These are phyloP conservation scores for Scleroderma bovista DNA, from an alignment of 768 basidiomycete genomes.

Conservation along the genomic window DNA sequence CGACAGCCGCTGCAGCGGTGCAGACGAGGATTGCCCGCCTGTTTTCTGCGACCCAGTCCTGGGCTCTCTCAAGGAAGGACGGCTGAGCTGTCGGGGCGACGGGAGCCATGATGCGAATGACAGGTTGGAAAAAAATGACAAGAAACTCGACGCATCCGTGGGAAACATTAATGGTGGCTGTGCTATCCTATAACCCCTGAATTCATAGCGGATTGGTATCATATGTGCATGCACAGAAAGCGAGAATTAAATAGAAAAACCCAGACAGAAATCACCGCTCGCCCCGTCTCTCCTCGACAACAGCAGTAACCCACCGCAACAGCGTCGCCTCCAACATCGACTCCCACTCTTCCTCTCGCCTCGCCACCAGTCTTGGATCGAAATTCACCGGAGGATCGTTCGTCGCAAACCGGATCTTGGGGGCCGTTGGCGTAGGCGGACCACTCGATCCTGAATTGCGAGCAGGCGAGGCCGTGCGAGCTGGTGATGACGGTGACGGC, in stretches of 20 bases:
- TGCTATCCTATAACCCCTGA: no score
- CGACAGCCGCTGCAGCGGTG: constrained; percentile 64
- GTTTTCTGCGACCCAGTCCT: constrained; percentile 69
- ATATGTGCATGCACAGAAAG: no score
- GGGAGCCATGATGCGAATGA: background rate
- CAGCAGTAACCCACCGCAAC: constrained; percentile 59
- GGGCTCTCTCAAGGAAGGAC: constrained; percentile 54
- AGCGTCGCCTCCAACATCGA: constrained; percentile 65
- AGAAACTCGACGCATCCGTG: no score
- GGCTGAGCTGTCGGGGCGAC: constrained; percentile 3
- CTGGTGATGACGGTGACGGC: constrained; percentile 17
- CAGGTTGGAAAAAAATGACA: background rate
- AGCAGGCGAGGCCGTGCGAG: no score
- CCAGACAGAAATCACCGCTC: constrained; percentile 16
- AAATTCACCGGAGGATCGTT: constrained; percentile 53
- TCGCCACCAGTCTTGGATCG: constrained; percentile 68
- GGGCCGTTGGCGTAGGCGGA: constrained; percentile 28
- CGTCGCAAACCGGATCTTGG: constrained; percentile 33
- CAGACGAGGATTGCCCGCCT: constrained; percentile 71
- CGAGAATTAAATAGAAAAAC: no score
- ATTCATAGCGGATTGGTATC: no score
- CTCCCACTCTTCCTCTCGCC: constrained; percentile 76
- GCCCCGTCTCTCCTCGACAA: constrained; percentile 60
- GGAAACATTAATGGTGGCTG: background rate
- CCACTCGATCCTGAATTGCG: constrained; percentile 20